These are phyloP conservation scores for Hypsizygus marmoreus DNA, from an alignment of 768 basidiomycete species.

Conservation along the genomic window DNA sequence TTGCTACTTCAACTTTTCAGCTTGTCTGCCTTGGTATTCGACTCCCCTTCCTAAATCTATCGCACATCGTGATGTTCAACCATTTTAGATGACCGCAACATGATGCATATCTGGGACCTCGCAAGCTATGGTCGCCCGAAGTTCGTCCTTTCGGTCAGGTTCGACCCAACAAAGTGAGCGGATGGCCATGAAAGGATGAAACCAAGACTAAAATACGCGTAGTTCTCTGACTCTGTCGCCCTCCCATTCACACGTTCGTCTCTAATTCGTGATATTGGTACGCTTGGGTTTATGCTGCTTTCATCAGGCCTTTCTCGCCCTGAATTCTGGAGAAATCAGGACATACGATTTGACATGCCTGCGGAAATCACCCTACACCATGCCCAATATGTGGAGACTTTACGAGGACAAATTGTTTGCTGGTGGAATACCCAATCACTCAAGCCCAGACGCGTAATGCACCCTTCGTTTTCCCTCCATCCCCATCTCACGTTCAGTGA, in stretches of 20 bases:
- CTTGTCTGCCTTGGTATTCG: slow-evolving; percentile 64
- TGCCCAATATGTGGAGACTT: slow-evolving; percentile 76
- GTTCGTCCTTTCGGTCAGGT: slow-evolving; percentile 47
- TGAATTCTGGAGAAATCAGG: slow-evolving; percentile 59
- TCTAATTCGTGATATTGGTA: slow-evolving; percentile 5
- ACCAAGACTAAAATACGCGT: slow-evolving; percentile 4
- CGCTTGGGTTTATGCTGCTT: slow-evolving; percentile 16
- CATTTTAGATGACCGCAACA: slow-evolving; percentile 50
- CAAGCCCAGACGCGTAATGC: slow-evolving; percentile 35
- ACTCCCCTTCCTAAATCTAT: neutral
- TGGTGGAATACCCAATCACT: slow-evolving; percentile 39
- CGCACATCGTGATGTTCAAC: slow-evolving; percentile 1
- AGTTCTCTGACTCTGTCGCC: slow-evolving; percentile 68
- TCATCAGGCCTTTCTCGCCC: slow-evolving; percentile 47
- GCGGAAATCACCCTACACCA: slow-evolving; percentile 62
- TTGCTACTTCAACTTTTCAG: slow-evolving; percentile 54
- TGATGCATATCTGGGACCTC: slow-evolving; percentile 65
- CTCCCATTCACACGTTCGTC: slow-evolving; percentile 69
- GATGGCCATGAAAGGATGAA: neutral
- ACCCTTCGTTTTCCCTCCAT: neutral
- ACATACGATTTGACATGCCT: slow-evolving; percentile 78
- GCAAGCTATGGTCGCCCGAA: slow-evolving; percentile 53
- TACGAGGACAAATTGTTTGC: slow-evolving; percentile 60
- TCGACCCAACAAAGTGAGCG: slow-evolving; percentile 49
- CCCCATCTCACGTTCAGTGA: neutral